phyloP scores from a whole-genome alignment of 176 grass and related monocot genomes.

The Miscanthus lutarioriparius region DNA sequence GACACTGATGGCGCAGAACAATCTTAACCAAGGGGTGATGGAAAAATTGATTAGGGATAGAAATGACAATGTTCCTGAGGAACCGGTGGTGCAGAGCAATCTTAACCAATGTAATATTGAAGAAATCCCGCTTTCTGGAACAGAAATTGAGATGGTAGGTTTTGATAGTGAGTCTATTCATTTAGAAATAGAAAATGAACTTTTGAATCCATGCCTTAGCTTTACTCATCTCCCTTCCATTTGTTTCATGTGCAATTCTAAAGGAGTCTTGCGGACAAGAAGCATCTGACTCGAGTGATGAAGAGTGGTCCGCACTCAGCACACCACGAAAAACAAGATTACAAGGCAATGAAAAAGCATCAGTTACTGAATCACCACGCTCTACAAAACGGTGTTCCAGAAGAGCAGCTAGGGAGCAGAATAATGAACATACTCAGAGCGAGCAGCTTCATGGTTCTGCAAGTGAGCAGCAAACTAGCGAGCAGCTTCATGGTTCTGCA shows the following conservation, averaged over 20 bases:
- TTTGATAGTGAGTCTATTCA: background rate
- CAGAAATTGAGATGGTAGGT: slow-evolving; percentile 20
- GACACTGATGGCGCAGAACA: slow-evolving; percentile 25
- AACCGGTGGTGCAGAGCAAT: slow-evolving; percentile 21
- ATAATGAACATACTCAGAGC: slow-evolving; percentile 39
- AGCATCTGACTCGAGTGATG: slow-evolving; percentile 65
- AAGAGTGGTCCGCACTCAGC: slow-evolving; percentile 70
- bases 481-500: slow-evolving; percentile 17
- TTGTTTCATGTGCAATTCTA: slow-evolving; percentile 35
- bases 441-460: slow-evolving; percentile 19
- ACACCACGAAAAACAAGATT: slow-evolving; percentile 34
- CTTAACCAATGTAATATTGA: slow-evolving; percentile 28
- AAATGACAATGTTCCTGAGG: slow-evolving; percentile 22
- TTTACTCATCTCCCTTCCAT: slow-evolving; percentile 38
- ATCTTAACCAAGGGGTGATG: slow-evolving; percentile 14
- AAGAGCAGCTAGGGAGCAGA: slow-evolving; percentile 28
- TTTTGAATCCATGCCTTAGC: slow-evolving; percentile 1
- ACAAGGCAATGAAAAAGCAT: slow-evolving; percentile 41
- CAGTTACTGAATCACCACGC: slow-evolving; percentile 25
- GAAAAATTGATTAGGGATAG: slow-evolving; percentile 21
- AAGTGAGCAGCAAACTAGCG: slow-evolving; percentile 20
- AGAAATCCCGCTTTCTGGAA: slow-evolving; percentile 16
- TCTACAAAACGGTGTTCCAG: slow-evolving; percentile 16
- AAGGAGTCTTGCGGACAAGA: slow-evolving; percentile 68
- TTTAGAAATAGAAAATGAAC: slow-evolving; percentile 4